Base-by-base conservation (phyloP, 495 filamentous ascomycete species). In the Amniculicola lignicola region DNA sequence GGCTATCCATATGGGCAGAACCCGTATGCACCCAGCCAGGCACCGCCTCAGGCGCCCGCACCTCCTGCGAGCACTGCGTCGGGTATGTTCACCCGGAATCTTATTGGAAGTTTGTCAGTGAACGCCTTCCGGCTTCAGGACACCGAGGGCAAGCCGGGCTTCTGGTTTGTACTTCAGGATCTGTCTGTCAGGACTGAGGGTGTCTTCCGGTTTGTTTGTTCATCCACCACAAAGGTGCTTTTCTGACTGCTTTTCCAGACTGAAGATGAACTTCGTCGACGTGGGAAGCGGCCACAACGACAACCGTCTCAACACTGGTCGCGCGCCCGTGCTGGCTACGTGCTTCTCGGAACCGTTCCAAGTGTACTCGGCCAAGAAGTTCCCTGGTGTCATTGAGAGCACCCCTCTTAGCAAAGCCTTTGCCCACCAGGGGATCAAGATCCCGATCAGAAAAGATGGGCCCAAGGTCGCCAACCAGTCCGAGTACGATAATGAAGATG, bases 81-180 rank as follows among this genome's bases (percentile, higher is more conserved):
- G 28, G 91, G 90, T 65, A 96, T 96, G 90, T 97, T 93, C 72
- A 96, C 93, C 0, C 74, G 93, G 44, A 98, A 98, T 65, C 80
- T 98, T 38, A 97, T 98, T 54, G 93, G 93, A 14, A 95, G 89
- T 67, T 75, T 96, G 22, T 85, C 87, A 40, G 91, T 90, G 40
- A 95, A 89, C 67, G 93, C 93, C 2, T 94, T 92, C 69, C 82
- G 87, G 41, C 76, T 98, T 46, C 84, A 81, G 0, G 90, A 98
- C 55, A 81, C 85, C 0, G 80, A 87, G 35, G 85, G 90, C 59
- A 87, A 90, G 68, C 85, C 89, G 52, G 90, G 90, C 9, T 90
- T 95, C 40, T 98, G 93, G 93, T 98, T 98, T 61, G 88, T 98
- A 56, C 75, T 97, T 35, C 93, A 96, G 70, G 93, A 98, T 75